phyloP scores from a whole-genome alignment of 1,139 yeast species.

The Kluyveromyces sp. region DNA sequence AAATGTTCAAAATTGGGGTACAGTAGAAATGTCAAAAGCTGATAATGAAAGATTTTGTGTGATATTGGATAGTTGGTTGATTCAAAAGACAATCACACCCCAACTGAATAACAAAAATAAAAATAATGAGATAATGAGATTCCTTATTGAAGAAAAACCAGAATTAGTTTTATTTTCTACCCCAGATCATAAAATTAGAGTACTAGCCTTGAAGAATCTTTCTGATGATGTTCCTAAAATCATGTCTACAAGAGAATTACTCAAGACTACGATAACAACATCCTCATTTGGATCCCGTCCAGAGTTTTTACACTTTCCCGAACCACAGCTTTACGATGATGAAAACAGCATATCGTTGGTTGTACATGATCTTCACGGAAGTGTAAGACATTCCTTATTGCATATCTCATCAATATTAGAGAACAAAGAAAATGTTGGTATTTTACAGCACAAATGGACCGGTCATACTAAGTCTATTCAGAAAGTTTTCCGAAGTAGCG shows the following conservation, averaged over 20 bases:
- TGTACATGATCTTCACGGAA: conserved; percentile 46
- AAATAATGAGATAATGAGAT: conserved; percentile 10
- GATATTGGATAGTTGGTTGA: conserved; percentile 50
- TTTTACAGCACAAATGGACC: conserved; percentile 50
- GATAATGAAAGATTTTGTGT: conserved; percentile 35
- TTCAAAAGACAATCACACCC: conserved; percentile 33
- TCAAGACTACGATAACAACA: conserved; percentile 7
- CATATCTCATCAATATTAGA: conserved; percentile 33
- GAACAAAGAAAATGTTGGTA: conserved; percentile 17
- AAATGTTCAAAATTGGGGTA: conserved; percentile 54
- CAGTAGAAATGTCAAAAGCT: conserved; percentile 37
- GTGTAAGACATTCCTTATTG: conserved; percentile 40
- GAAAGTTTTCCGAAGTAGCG: conserved; percentile 53
- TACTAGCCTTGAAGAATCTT: conserved; percentile 47
- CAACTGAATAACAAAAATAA: conserved; percentile 9
- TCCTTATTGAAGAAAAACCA: conserved; percentile 28
- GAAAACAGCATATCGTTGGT: conserved; percentile 35
- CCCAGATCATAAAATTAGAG: conserved; percentile 36
- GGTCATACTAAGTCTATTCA: conserved; percentile 82
- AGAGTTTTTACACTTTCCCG: conserved; percentile 29
- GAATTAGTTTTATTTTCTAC: conserved; percentile 55
- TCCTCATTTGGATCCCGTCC: conserved; percentile 29
- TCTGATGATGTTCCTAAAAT: conserved; percentile 41
- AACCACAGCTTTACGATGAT: conserved; percentile 25
- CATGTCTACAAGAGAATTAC: conserved; percentile 21